Conservation (phyloP, 208 protist species). For the Leishmania turanica region DNA sequence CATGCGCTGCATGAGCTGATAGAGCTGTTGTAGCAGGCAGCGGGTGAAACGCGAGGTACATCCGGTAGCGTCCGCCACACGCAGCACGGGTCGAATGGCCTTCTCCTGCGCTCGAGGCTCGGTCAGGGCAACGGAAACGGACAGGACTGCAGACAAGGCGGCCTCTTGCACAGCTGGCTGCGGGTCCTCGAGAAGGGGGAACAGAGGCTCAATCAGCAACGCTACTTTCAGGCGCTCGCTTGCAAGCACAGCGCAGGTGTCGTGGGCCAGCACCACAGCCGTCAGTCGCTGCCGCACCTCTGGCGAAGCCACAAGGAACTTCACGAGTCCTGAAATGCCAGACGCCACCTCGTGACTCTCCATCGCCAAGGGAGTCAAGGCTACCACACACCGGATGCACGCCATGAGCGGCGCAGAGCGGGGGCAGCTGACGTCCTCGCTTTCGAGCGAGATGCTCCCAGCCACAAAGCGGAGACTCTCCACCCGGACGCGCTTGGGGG, state of each 20-base stretch:
- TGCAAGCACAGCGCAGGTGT: conserved; percentile 37
- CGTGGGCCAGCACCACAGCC: conserved; percentile 47
- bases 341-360: conserved; percentile 36
- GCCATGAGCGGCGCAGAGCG: conserved; percentile 24
- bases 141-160: conserved; percentile 50
- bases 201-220: conserved; percentile 50
- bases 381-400: conserved; percentile 36
- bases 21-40: conserved; percentile 51
- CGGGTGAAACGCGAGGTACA: conserved; percentile 54
- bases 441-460: conserved; percentile 13
- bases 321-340: conserved; percentile 50
- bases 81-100: conserved; percentile 41
- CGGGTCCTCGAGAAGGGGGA: conserved; percentile 50
- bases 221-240: conserved; percentile 41
- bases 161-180: conserved; percentile 56
- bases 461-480: conserved; percentile 42
- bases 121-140: conserved; percentile 37
- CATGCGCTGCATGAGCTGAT: conserved; percentile 51
- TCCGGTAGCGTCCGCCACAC: conserved; percentile 40
- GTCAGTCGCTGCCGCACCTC: conserved; percentile 42
- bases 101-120: conserved; percentile 52
- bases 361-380: conserved; percentile 32
- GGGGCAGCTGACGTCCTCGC: conserved; percentile 17
- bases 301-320: conserved; percentile 35
- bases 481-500: not conserved